phyloP scores from a whole-genome alignment of 2,329 filamentous ascomycete species.

The Hypomyces perniciosus region DNA sequence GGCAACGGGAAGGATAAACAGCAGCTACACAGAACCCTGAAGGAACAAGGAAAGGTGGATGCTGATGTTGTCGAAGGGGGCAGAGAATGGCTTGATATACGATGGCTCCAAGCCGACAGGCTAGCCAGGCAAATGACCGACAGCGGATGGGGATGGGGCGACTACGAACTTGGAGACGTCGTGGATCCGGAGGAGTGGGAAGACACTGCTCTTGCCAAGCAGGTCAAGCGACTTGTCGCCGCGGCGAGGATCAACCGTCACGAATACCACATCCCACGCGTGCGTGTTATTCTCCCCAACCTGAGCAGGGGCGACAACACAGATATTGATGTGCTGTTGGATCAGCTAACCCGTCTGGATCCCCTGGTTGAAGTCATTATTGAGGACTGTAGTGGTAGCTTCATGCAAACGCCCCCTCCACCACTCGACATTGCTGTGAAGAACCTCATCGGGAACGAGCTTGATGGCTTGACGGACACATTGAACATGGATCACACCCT shows the following conservation, averaged over 20 bases:
- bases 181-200: conserved; percentile 31
- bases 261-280: conserved; percentile 31
- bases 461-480: conserved; percentile 28
- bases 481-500: conserved; percentile 38
- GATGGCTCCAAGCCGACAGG: conserved; percentile 25
- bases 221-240: conserved; percentile 28
- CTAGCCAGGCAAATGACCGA: conserved; percentile 36
- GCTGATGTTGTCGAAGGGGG: conserved; percentile 32
- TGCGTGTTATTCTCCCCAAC: conserved; percentile 31
- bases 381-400: conserved; percentile 23
- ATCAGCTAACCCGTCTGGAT: conserved; percentile 25
- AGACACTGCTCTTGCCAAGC: conserved; percentile 28
- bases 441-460: conserved; percentile 27
- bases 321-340: conserved; percentile 28
- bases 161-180: conserved; percentile 24
- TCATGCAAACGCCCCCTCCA: conserved; percentile 21
- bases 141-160: conserved; percentile 37
- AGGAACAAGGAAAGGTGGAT: conserved; percentile 28
- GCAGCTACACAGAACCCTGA: conserved; percentile 26
- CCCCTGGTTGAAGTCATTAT: conserved; percentile 27
- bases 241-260: conserved; percentile 32
- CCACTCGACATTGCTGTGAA: conserved; percentile 22
- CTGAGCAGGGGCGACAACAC: conserved; percentile 23
- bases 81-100: conserved; percentile 29
- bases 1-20: conserved; percentile 22